These are phyloP conservation scores for Xanthoparmelia taractica DNA, from an alignment of 495 filamentous ascomycete genomes.

Conservation along the genomic window DNA sequence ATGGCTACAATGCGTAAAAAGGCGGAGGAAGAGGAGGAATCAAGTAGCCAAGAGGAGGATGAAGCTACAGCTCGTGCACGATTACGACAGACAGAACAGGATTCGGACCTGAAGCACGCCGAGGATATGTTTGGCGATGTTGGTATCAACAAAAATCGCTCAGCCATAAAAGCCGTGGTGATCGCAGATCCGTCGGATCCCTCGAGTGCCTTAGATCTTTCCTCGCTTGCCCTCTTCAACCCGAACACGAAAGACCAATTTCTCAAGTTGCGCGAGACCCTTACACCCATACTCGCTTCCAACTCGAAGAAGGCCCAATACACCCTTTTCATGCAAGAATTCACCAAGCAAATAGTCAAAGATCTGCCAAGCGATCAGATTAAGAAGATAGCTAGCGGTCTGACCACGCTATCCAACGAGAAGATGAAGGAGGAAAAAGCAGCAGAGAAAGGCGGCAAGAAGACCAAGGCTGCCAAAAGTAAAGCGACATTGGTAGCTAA, in stretches of 20 bases:
- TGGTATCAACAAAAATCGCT: slow-evolving; percentile 61
- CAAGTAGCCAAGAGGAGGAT: slow-evolving; percentile 59
- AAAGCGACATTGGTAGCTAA: slow-evolving; percentile 74
- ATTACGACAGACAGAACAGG: slow-evolving; percentile 69
- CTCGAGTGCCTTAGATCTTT: slow-evolving; percentile 69
- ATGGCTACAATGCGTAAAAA: slow-evolving; percentile 36
- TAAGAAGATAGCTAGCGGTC: slow-evolving; percentile 80
- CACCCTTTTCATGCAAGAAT: slow-evolving; percentile 79
- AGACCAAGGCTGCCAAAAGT: slow-evolving; percentile 88
- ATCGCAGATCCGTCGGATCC: slow-evolving; percentile 62
- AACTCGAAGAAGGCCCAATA: slow-evolving; percentile 89
- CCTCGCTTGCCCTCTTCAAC: slow-evolving; percentile 74
- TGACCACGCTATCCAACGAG: slow-evolving; percentile 87
- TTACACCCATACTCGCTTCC: slow-evolving; percentile 63
- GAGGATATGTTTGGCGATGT: slow-evolving; percentile 81
- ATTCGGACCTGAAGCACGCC: slow-evolving; percentile 83
- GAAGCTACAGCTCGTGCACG: slow-evolving; percentile 64
- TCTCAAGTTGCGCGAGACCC: slow-evolving; percentile 57
- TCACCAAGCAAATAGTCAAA: slow-evolving; percentile 76
- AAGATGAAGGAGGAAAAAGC: slow-evolving; percentile 98
- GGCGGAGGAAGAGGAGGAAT: slow-evolving; percentile 48
- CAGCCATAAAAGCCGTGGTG: slow-evolving; percentile 57
- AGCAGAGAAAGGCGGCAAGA: slow-evolving; percentile 91
- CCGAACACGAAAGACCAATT: slow-evolving; percentile 83
- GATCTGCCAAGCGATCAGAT: slow-evolving; percentile 85